Conservation (phyloP, 495 filamentous ascomycete species). For the Tirmania nivea region DNA sequence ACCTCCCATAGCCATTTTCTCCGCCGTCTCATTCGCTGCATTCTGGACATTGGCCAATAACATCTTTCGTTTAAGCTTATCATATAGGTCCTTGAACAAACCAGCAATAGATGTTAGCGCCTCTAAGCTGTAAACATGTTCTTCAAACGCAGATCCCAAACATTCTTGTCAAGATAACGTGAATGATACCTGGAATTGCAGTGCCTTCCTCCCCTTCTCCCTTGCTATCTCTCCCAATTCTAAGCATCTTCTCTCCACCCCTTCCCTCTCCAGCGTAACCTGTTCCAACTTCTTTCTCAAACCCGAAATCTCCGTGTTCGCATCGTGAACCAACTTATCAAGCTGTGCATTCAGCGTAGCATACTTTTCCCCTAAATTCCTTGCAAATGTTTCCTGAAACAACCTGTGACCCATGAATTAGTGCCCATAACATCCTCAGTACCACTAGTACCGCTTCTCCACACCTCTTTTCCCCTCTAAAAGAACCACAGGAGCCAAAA, state of each 20-base stretch:
- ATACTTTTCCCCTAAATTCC: conserved; percentile 56
- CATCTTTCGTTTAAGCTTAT: conserved; percentile 42
- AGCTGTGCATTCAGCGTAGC: conserved; percentile 42
- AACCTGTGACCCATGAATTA: conserved; percentile 27
- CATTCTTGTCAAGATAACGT: neutral
- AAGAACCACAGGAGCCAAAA: neutral
- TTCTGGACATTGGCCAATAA: neutral
- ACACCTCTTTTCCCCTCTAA: too few species aligned
- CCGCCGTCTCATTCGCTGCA: neutral
- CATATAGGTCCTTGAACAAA: conserved; percentile 44
- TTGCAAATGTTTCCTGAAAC: conserved; percentile 59
- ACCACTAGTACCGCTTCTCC: too few species aligned
- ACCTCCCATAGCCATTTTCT: neutral
- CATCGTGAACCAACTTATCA: conserved; percentile 61
- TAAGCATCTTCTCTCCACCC: conserved; percentile 50
- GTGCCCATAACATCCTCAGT: too few species aligned
- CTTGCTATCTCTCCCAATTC: conserved; percentile 46
- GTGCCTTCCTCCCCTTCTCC: conserved; percentile 55
- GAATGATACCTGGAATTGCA: conserved; percentile 36
- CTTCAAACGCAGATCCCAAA: too few species aligned
- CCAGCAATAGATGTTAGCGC: neutral
- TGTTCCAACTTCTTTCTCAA: conserved; percentile 45
- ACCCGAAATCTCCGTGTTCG: conserved; percentile 52
- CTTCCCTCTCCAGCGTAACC: conserved; percentile 42
- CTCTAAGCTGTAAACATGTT: neutral